Evolutionary conservation across 805 yeast genomes (phyloP).

Genomic region (Metschnikowia baotianmanensis): DNA sequence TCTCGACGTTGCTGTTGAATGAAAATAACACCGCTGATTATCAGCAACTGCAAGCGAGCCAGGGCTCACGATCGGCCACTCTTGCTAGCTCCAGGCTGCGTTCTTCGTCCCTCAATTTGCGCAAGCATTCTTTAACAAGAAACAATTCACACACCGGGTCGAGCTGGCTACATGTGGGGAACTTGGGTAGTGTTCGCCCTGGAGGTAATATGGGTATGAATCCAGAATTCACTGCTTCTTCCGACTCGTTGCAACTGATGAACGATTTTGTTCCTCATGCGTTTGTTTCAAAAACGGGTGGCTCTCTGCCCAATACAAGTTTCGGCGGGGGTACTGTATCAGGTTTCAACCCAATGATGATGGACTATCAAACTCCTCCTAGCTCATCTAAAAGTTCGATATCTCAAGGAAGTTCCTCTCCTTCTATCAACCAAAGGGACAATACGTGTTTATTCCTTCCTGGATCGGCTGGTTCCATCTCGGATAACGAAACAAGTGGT

Average conservation of each 20-base stretch:
- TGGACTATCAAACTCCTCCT: slow-evolving; percentile 43
- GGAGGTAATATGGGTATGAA: slow-evolving; percentile 15
- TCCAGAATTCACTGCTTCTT: slow-evolving; percentile 27
- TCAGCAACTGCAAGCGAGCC: slow-evolving; percentile 19
- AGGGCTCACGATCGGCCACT: slow-evolving; percentile 12
- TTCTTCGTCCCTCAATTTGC: slow-evolving; percentile 35
- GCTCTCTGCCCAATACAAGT: slow-evolving; percentile 21
- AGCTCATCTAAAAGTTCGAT: slow-evolving; percentile 33
- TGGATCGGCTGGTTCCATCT: slow-evolving; percentile 8
- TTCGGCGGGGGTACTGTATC: slow-evolving; percentile 14
- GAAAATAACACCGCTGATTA: slow-evolving; percentile 37
- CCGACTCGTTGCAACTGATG: slow-evolving; percentile 44
- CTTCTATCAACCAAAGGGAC: slow-evolving; percentile 8
- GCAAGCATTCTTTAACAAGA: slow-evolving; percentile 44
- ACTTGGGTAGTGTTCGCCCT: slow-evolving; percentile 34
- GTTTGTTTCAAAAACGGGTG: slow-evolving; percentile 27
- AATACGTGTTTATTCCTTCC: slow-evolving; percentile 2
- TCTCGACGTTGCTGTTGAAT: slow-evolving; percentile 39
- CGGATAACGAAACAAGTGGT: slow-evolving; percentile 35
- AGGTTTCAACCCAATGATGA: slow-evolving; percentile 36
- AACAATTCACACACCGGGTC: slow-evolving; percentile 36
- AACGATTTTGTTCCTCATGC: slow-evolving; percentile 45
- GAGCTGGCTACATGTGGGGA: slow-evolving; percentile 46
- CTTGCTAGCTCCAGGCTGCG: slow-evolving; percentile 29
- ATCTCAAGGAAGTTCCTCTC: slow-evolving; percentile 20